Conservation (phyloP, 1,139 yeast species). For the Lodderomyces oxycetoniae region DNA sequence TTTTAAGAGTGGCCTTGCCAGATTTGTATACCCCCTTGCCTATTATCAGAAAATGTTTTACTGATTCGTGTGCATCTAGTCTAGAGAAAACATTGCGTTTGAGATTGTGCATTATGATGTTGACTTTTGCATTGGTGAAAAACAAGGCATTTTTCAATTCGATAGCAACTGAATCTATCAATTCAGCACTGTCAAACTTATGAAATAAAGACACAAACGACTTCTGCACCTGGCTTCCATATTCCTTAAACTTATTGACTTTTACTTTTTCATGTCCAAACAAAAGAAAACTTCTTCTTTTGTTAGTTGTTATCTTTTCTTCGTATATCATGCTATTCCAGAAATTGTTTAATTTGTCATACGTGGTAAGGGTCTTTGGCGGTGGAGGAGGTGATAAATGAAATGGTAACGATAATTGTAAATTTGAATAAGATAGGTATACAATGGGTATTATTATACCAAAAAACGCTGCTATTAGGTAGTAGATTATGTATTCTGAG, state of each 20-base stretch:
- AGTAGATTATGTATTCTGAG: constrained; percentile 19
- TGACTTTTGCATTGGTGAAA: background rate
- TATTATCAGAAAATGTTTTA: background rate
- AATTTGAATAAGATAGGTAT: no score
- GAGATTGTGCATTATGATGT: no score
- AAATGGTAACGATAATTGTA: no score
- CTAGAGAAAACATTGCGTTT: background rate
- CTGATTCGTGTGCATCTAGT: background rate
- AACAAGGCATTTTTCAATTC: background rate
- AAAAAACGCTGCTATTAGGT: constrained; percentile 12
- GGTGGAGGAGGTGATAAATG: constrained; percentile 2
- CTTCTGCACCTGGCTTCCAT: constrained; percentile 4
- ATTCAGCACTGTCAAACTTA: background rate
- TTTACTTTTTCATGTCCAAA: constrained; percentile 8
- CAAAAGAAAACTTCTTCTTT: constrained; percentile 4
- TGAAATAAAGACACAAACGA: background rate
- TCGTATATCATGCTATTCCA: constrained; percentile 16
- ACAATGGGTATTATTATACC: constrained; percentile 10
- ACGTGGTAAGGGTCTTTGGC: constrained; percentile 8
- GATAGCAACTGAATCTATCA: background rate
- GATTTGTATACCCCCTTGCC: no score
- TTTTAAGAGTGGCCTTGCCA: no score
- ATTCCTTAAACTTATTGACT: constrained; percentile 9
- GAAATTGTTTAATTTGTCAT: constrained; percentile 10
- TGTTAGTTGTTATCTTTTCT: constrained; percentile 5